phyloP scores from a whole-genome alignment of 805 yeast genomes.

The Hanseniaspora thailandica region DNA sequence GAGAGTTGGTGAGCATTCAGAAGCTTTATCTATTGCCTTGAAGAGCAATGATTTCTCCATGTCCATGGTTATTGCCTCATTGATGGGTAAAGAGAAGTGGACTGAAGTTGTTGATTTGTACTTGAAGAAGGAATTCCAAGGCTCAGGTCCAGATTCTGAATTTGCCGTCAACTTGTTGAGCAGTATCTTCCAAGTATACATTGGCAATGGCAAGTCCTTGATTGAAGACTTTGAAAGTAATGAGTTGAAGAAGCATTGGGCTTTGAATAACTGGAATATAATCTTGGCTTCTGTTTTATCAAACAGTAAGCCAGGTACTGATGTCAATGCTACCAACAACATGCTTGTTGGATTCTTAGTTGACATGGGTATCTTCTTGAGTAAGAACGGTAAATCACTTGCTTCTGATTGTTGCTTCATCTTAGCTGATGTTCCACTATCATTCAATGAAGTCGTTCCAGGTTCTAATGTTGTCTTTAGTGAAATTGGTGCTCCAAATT shows the following conservation, averaged over 20 bases:
- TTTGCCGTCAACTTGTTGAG: conserved; percentile 37
- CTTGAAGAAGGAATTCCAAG: conserved; percentile 35
- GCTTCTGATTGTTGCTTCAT: conserved; percentile 39
- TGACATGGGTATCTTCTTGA: conserved; percentile 42
- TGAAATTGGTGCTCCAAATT: conserved; percentile 30
- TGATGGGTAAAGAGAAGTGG: conserved; percentile 54
- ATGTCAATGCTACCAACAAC: not conserved
- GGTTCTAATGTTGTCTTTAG: conserved; percentile 31
- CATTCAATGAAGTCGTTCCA: conserved; percentile 23
- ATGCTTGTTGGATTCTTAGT: conserved; percentile 33
- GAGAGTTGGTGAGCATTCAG: conserved; percentile 52
- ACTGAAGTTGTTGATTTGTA: conserved; percentile 47
- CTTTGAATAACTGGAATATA: conserved; percentile 41
- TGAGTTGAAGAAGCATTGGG: conserved; percentile 36
- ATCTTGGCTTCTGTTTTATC: conserved; percentile 33
- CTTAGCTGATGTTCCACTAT: conserved; percentile 37
- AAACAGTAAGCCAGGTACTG: conserved; percentile 22
- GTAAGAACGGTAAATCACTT: conserved; percentile 24
- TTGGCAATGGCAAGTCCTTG: conserved; percentile 48
- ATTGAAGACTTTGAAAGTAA: conserved; percentile 38
- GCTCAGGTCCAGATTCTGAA: conserved; percentile 30
- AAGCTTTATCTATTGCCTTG: conserved; percentile 54
- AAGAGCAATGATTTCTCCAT: conserved; percentile 62
- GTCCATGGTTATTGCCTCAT: conserved; percentile 57
- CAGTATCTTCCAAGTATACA: conserved; percentile 47